Evolutionary conservation across 352 stramenopile genomes (phyloP).

Genomic region (Phytophthora tubulina): DNA sequence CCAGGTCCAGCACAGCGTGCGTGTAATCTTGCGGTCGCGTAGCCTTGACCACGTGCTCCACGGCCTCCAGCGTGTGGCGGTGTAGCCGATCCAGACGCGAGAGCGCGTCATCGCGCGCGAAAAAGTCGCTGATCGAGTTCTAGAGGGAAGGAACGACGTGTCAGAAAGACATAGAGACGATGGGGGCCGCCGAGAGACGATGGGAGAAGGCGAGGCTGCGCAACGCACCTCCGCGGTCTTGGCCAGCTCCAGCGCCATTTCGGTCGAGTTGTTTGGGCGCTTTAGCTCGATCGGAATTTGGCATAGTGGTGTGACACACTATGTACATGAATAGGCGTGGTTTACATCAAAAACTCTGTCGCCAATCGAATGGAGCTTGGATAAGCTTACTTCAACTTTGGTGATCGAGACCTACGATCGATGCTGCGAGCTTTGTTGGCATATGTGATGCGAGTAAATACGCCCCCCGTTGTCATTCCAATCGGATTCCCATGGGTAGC

Average conservation of each 20-base stretch:
- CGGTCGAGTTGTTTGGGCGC: conserved; percentile 3
- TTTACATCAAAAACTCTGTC: too few relatives aligned
- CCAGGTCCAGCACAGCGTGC: conserved; percentile 78
- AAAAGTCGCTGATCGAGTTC: conserved; percentile 71
- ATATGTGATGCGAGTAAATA: not conserved
- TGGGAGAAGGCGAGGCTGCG: conserved; percentile 1
- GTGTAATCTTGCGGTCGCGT: conserved; percentile 52
- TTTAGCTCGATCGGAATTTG: conserved; percentile 23
- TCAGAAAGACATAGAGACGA: conserved; percentile 13
- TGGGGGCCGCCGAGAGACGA: not conserved
- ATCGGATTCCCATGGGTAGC: too few relatives aligned
- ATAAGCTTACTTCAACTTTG: not conserved
- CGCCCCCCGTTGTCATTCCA: too few relatives aligned
- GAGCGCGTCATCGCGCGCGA: conserved; percentile 62
- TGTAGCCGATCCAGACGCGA: conserved; percentile 60
- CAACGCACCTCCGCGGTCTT: conserved; percentile 66
- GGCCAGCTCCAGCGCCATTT: conserved; percentile 73
- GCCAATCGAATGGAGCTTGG: too few relatives aligned
- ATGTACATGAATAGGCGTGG: not conserved
- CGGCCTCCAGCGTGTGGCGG: conserved; percentile 39
- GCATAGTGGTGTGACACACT: conserved; percentile 2
- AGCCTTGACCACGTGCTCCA: conserved; percentile 47
- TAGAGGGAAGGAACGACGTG: conserved; percentile 26
- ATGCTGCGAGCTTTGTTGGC: too few relatives aligned
- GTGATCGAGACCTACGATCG: not conserved